phyloP scores from a whole-genome alignment of 345 rosid species.

The Dipteronia sinensis region DNA sequence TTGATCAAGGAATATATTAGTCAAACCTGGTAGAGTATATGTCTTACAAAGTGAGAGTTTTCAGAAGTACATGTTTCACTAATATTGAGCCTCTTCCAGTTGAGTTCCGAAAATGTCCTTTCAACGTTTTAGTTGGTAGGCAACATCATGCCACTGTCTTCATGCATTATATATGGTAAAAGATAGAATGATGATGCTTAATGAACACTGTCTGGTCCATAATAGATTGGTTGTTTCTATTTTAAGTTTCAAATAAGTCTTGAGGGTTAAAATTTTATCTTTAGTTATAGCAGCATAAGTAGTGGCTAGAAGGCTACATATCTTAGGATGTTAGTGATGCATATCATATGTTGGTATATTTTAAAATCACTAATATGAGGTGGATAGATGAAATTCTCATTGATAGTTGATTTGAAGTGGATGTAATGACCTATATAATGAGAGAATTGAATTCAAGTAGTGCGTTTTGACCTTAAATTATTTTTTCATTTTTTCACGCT shows the following conservation, averaged over 20 bases:
- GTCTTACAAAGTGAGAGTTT: background rate
- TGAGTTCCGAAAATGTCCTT: background rate
- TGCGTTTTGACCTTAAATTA: background rate
- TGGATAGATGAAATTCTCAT: background rate
- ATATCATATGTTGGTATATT: background rate
- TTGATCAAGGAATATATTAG: background rate
- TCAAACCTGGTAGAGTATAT: background rate
- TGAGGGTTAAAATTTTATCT: background rate
- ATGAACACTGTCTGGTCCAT: background rate
- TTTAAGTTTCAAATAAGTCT: background rate
- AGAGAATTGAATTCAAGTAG: background rate
- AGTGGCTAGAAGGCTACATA: background rate
- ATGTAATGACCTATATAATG: too few relatives aligned
- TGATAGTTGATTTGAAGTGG: background rate
- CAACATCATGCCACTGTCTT: background rate
- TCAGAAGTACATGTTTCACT: background rate
- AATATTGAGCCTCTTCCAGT: background rate
- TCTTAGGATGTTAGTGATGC: background rate
- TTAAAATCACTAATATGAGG: background rate
- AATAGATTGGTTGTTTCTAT: background rate
- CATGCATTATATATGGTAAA: background rate
- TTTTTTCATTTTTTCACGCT: background rate
- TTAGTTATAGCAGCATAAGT: background rate
- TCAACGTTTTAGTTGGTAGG: background rate
- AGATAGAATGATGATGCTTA: background rate